A percentile compares a stretch with the other conserved stretches of the same genome.
phyloP scores from a whole-genome alignment of 441 rosid genomes.

The Jatropha multifida region DNA sequence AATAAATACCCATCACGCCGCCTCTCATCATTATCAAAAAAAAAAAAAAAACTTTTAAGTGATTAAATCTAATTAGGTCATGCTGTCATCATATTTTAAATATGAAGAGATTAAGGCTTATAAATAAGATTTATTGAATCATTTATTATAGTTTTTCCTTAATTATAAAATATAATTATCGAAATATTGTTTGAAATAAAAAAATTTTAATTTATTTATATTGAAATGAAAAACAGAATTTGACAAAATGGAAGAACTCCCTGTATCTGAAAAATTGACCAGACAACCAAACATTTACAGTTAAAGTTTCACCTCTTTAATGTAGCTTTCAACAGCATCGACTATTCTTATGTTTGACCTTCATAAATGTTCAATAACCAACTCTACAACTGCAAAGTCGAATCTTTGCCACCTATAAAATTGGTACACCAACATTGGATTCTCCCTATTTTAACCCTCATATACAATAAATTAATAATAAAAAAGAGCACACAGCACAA shows the following conservation, averaged over 20 bases:
- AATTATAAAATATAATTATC: no score
- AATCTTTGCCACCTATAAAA: neutral
- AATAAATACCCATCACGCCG: no score
- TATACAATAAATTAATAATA: neutral
- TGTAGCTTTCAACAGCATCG: neutral
- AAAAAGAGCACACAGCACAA: constrained; percentile 5
- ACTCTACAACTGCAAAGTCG: neutral
- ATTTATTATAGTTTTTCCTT: no score
- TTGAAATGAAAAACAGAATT: no score
- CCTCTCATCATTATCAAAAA: no score
- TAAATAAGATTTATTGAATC: no score
- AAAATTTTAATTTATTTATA: no score
- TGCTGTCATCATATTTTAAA: no score
- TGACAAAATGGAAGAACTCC: neutral
- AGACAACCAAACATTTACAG: neutral
- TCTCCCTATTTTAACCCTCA: neutral
- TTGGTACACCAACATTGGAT: constrained; percentile 22
- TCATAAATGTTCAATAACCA: neutral
- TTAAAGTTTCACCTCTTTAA: neutral
- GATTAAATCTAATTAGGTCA: no score
- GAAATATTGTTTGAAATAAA: no score
- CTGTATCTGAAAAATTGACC: neutral
- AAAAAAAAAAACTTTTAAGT: no score
- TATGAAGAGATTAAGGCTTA: no score
- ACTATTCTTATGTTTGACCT: constrained; percentile 10